Percentiles rank a stretch among this genome's conserved stretches.
phyloP scores from a whole-genome alignment of 2,329 filamentous ascomycete species.

The Colletotrichum cuscutae region DNA sequence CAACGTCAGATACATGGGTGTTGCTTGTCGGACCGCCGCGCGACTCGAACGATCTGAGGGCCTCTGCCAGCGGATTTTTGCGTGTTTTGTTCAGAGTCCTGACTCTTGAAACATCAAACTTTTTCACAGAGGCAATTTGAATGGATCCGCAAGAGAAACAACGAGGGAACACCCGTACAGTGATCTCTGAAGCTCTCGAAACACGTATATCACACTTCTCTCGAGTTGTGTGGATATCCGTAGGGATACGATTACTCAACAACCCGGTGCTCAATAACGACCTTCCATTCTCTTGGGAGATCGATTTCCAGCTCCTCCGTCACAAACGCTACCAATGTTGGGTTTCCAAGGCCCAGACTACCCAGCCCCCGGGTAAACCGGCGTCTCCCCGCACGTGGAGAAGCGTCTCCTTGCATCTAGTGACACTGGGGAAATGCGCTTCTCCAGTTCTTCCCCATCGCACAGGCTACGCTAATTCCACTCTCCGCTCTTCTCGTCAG shows the following conservation, averaged over 20 bases:
- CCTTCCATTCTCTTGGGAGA: background rate
- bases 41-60: background rate
- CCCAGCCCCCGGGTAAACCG: background rate
- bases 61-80: background rate
- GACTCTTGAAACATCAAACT: constrained; percentile 23
- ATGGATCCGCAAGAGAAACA: background rate
- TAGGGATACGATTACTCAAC: background rate
- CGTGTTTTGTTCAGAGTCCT: background rate
- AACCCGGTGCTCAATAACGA: background rate
- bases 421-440: background rate
- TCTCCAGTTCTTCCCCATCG: background rate
- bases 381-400: background rate
- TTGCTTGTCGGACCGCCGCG: background rate
- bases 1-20: background rate
- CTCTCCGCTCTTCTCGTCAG: background rate
- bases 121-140: background rate
- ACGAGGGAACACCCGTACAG: background rate
- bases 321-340: background rate
- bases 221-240: background rate
- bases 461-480: background rate
- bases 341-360: background rate
- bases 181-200: background rate
- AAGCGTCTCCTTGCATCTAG: background rate
- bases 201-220: background rate
- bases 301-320: background rate